Evolutionary conservation across 306 rosid species (phyloP).

Genomic region (Casuarina cunninghamiana): DNA sequence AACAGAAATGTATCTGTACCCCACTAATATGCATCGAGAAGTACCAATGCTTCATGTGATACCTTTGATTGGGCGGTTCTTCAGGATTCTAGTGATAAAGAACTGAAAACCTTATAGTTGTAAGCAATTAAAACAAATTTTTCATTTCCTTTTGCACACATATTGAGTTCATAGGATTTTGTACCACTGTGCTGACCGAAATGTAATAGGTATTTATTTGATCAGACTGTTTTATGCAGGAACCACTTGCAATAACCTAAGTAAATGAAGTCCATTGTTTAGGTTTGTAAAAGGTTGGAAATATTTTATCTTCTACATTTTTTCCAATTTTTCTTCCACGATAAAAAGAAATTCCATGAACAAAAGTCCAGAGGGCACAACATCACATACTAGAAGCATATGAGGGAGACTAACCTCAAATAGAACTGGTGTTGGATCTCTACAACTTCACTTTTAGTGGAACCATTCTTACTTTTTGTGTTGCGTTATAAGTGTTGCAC

Average conservation of each 20-base stretch:
- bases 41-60: background rate
- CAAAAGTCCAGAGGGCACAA: background rate
- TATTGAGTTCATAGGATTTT: background rate
- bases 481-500: background rate
- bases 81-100: background rate
- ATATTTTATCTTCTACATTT: too few relatives aligned
- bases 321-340: background rate
- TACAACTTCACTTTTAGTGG: background rate
- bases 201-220: background rate
- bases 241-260: too few relatives aligned
- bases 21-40: background rate
- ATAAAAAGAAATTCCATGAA: background rate
- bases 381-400: background rate
- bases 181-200: background rate
- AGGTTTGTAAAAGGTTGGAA: background rate
- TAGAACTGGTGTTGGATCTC: background rate
- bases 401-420: background rate
- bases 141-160: background rate
- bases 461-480: background rate
- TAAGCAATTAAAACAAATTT: background rate
- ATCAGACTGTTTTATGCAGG: too few relatives aligned
- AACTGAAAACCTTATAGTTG: background rate
- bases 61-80: background rate
- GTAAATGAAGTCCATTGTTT: background rate
- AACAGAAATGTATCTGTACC: background rate